Conservation (phyloP, 495 filamentous ascomycete genomes). For the Penicillium egyptiacum region DNA sequence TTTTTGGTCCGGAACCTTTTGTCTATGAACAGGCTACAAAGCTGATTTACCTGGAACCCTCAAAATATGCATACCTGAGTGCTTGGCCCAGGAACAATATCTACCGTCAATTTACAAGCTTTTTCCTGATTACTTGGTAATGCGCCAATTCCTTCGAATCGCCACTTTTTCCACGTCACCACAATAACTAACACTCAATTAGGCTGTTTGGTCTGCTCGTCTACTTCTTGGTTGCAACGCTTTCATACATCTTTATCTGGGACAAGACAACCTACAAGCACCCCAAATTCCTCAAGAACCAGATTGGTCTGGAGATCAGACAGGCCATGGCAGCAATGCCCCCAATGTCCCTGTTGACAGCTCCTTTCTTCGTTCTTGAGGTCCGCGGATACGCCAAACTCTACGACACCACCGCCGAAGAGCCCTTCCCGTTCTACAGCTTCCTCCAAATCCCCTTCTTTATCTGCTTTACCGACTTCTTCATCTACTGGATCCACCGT, state of each 20-base stretch:
- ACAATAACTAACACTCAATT: conserved; percentile 11
- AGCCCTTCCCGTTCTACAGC: conserved; percentile 75
- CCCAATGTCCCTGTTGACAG: conserved; percentile 79
- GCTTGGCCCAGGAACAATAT: conserved; percentile 77
- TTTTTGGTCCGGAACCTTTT: conserved; percentile 50
- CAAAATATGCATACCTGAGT: conserved; percentile 78
- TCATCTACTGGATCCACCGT: conserved; percentile 95
- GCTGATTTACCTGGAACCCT: conserved; percentile 68
- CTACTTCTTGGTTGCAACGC: conserved; percentile 80
- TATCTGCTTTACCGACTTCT: conserved; percentile 87
- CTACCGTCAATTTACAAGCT: conserved; percentile 69
- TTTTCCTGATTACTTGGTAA: conserved; percentile 86
- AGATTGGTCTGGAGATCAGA: conserved; percentile 80
- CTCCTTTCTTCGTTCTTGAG: conserved; percentile 79
- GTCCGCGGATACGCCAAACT: conserved; percentile 84
- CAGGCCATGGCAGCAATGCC: conserved; percentile 77
- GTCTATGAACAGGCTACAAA: conserved; percentile 72
- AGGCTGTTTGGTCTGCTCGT: conserved; percentile 82
- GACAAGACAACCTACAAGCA: conserved; percentile 87
- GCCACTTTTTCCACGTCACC: background rate
- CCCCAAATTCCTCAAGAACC: conserved; percentile 94
- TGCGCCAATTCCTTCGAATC: conserved; percentile 21
- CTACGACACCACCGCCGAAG: conserved; percentile 73
- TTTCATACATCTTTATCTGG: conserved; percentile 92
- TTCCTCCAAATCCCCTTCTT: conserved; percentile 88